Percentiles rank a stretch among this genome's conserved stretches.
Conservation (phyloP, 202 grass and related monocot genomes). For the Sporobolus alterniflorus region DNA sequence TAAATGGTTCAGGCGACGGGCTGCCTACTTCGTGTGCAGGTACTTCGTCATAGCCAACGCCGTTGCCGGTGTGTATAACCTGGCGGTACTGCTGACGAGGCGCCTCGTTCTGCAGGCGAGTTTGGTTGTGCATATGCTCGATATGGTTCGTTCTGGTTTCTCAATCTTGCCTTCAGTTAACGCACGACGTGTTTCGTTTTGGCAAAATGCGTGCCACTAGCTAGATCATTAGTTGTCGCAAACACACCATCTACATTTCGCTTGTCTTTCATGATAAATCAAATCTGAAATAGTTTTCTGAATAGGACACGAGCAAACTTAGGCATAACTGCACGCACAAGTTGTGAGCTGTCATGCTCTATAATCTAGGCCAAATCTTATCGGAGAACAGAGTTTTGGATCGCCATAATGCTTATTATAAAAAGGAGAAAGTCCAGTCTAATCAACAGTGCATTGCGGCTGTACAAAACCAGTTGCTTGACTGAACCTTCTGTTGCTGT, state of each 20-base stretch:
- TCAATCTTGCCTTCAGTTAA: background rate
- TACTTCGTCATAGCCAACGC: conserved; percentile 78
- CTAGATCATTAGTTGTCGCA: background rate
- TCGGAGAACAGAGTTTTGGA: conserved; percentile 14
- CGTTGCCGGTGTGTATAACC: conserved; percentile 55
- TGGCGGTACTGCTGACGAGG: conserved; percentile 48
- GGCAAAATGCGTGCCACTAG: background rate
- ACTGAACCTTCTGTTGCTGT: conserved; percentile 36
- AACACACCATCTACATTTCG: background rate
- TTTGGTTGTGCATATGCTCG: conserved; percentile 53
- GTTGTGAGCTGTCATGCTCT: background rate
- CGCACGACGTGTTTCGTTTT: background rate
- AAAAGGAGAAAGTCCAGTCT: conserved; percentile 22
- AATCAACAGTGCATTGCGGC: conserved; percentile 42
- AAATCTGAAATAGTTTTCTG: background rate
- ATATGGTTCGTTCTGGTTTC: conserved; percentile 52
- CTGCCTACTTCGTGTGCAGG: conserved; percentile 45
- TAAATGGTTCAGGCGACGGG: background rate
- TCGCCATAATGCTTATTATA: background rate
- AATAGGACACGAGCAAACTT: conserved; percentile 5
- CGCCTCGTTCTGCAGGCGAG: conserved; percentile 31
- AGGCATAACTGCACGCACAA: background rate
- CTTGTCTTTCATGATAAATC: background rate
- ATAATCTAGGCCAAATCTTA: conserved; percentile 23
- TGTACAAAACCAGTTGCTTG: conserved; percentile 47